Evolutionary conservation across 768 basidiomycete species (phyloP).

Genomic region (Leccinum aurantiacum): DNA sequence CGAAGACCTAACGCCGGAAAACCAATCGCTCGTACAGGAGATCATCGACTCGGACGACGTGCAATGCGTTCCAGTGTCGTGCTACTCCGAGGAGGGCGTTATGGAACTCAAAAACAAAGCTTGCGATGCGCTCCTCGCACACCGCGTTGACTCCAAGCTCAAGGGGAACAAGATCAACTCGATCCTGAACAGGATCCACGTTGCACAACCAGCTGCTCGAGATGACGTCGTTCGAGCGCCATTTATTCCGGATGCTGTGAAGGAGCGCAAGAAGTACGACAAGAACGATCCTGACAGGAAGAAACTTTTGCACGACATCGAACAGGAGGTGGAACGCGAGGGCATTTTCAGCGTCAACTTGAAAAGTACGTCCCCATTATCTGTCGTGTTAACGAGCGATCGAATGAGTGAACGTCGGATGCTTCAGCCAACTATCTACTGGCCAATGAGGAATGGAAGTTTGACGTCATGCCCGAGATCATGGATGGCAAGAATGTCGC

Average conservation of each 20-base stretch:
- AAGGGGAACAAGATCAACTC: slow-evolving; percentile 92
- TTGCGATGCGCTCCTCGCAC: slow-evolving; percentile 92
- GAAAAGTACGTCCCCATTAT: slow-evolving; percentile 55
- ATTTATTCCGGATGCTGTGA: slow-evolving; percentile 85
- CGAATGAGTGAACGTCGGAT: slow-evolving; percentile 5
- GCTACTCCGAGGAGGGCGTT: slow-evolving; percentile 95
- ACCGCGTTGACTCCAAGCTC: slow-evolving; percentile 92
- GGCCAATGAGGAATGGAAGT: slow-evolving; percentile 90
- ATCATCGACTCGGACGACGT: slow-evolving; percentile 78
- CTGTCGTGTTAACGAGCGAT: not conserved
- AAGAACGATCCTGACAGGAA: slow-evolving; percentile 80
- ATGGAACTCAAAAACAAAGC: slow-evolving; percentile 95
- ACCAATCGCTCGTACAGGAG: slow-evolving; percentile 79
- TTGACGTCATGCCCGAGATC: slow-evolving; percentile 97
- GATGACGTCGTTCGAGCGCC: slow-evolving; percentile 88
- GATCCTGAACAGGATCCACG: slow-evolving; percentile 93
- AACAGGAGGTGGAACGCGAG: slow-evolving; percentile 83
- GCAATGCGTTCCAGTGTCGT: slow-evolving; percentile 81
- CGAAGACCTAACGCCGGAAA: slow-evolving; percentile 77
- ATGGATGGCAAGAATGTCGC: slow-evolving; percentile 98
- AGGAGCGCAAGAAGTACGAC: slow-evolving; percentile 78
- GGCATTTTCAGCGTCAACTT: slow-evolving; percentile 91
- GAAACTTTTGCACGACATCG: slow-evolving; percentile 75
- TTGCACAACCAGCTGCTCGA: slow-evolving; percentile 85
- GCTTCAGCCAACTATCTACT: slow-evolving; percentile 84